Base-by-base conservation (phyloP, 2,329 filamentous ascomycete genomes). In the Lasiodiplodia citricola region DNA sequence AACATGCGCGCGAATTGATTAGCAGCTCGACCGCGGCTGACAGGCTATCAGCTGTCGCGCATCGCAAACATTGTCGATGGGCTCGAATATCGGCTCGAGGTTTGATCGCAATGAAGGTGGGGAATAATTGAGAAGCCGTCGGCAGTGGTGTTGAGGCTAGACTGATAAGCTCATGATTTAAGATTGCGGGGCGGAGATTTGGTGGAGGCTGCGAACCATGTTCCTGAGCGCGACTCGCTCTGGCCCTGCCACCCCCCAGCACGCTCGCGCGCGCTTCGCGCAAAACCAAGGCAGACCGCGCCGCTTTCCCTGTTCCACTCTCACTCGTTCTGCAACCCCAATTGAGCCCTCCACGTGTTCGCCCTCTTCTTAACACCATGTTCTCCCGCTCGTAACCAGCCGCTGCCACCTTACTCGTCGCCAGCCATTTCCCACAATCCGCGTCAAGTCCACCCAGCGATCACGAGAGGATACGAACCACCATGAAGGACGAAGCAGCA, bases 151-250 rank as follows among this genome's bases (percentile, higher is more conserved):
- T 37, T 51, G 60, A 38, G 60, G 44, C 60, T 64, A 64, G 25
- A 23, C 60, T 14, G 37, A 64, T 64, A 64, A 64, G 44, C 60
- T 64, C 31, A 37, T 47, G n/a, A 38, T 37, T 37, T 64, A 37
- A 64, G 60, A 64, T 64, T 64, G 60, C 60, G 60, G 47, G 51
- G 28, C 21, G 23, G 58, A 62, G 56, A 60, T 60, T 50, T 38
- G 31, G 25, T 35, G 16, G 37, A 28, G 18, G 37, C 18, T n/a
- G 13, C 31, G 25, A 28, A 8, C 14, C n/a, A n/a, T 23, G 56
- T 60, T 44, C 56, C 56, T 60, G 56, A 37, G 28, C 55, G 55
- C 52, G 52, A 31, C 18, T 14, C 51, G 23, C 23, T 25, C 51
- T 2, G 51, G 51, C n/a, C 31, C 21, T 4, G 16, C 18, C 37